Evolutionary conservation across 2,329 filamentous ascomycete genomes (phyloP), one percentile per base, ranked within the genome.

Genomic region (Colletotrichum sidae): DNA sequence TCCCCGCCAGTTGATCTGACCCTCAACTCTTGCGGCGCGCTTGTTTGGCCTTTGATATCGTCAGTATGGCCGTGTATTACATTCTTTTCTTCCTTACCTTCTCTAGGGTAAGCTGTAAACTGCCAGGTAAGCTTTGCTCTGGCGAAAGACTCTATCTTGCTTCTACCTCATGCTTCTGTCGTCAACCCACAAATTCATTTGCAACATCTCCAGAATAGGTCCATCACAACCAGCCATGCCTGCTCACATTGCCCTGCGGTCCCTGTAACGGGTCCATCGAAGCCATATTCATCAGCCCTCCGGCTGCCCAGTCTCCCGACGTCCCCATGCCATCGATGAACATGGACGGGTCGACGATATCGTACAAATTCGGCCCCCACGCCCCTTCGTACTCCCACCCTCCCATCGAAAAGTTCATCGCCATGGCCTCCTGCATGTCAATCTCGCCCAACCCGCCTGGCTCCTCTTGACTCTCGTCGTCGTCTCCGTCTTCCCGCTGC

Each of bases 311-410:
- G 34, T 58, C 55, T 35, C 38, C 55, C 4, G 17, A 8, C 9
- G 35, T 11, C 12, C 38, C 46, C 25, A 44, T 44, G 4, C 55
- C 55, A 34, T 58, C 55, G 9, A 51, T 25, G 33, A 50, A 58
- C 13, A 58, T 12, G 11, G 55, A 51, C 6, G 55, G 46, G 17
- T 58, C 55, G 6, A 58, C 46, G 33, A 58, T 37, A 10, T 58
- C 55, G 12, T 58, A 58, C 2, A 58, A n/a, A 50, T 44, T 50
- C 4, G 55, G 46, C 0, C 46, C 55, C 55, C 55, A 58, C 1
- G 45, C 2, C 17, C 37, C 13, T 9, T 58, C 55, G 12, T 1
- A 51, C 0, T 49, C 46, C 55, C 55, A 58, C 8, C 1, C 6
- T 10, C 46, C 55, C 17, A 44, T 42, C 25, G 25, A 25, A 9